These are phyloP conservation scores for Funneliformis geosporum DNA, from an alignment of 192 early-diverging fungal species.

Conservation along the genomic window DNA sequence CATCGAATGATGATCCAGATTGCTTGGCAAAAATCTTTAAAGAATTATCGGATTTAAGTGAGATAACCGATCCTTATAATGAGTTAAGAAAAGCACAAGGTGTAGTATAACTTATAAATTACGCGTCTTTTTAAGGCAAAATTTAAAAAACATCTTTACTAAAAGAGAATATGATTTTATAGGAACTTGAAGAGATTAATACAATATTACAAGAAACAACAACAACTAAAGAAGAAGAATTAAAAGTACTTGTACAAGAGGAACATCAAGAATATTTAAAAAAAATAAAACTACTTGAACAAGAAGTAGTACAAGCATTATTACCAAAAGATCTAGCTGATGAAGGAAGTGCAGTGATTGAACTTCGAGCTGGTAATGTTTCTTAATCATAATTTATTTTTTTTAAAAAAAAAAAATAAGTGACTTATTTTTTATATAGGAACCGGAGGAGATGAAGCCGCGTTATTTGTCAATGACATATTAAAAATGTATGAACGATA, in stretches of 20 bases:
- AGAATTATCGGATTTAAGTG: constrained; percentile 29
- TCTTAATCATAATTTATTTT: neutral
- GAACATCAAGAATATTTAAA: constrained; percentile 54
- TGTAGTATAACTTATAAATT: neutral
- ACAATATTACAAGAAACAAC: constrained; percentile 42
- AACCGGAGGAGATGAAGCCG: constrained; percentile 79
- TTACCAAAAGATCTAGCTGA: constrained; percentile 71
- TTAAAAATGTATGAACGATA: constrained; percentile 76
- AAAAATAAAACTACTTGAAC: constrained; percentile 48
- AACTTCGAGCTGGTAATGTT: constrained; percentile 68
- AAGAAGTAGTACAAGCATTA: constrained; percentile 57
- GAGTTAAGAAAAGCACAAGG: constrained; percentile 23
- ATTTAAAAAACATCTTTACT: neutral
- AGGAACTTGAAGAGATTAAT: constrained; percentile 35
- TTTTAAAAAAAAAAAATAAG: neutral
- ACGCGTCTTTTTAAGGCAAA: neutral
- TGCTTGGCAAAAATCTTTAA: constrained; percentile 19
- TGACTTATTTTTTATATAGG: neutral
- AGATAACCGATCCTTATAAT: constrained; percentile 19
- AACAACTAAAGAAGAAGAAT: constrained; percentile 47
- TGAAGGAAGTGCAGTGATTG: constrained; percentile 67
- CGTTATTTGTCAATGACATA: constrained; percentile 70
- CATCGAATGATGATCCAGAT: constrained; percentile 2
- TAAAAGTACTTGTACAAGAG: constrained; percentile 62
- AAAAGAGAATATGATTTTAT: neutral